phyloP scores from a whole-genome alignment of 2,329 filamentous ascomycete genomes.

The Colletotrichum limetticola region DNA sequence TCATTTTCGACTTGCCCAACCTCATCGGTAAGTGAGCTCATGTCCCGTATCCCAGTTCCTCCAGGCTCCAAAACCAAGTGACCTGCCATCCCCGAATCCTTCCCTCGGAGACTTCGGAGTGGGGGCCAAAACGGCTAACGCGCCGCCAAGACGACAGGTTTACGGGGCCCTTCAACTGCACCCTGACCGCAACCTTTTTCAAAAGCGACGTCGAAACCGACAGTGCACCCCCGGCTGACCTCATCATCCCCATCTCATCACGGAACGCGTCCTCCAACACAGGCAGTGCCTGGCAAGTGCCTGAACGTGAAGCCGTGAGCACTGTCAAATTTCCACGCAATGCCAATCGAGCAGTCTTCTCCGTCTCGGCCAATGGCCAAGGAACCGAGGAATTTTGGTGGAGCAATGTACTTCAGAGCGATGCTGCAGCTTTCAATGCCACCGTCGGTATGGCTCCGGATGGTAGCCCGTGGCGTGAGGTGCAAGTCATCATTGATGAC shows the following conservation, averaged over 20 bases:
- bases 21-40: constrained; percentile 57
- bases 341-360: constrained; percentile 75
- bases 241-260: constrained; percentile 75
- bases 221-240: constrained; percentile 63
- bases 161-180: constrained; percentile 79
- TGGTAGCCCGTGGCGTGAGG: constrained; percentile 79
- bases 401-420: constrained; percentile 76
- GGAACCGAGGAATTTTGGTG: constrained; percentile 87
- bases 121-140: constrained; percentile 33
- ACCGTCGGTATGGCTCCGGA: constrained; percentile 70
- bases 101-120: constrained; percentile 16
- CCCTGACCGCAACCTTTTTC: constrained; percentile 79
- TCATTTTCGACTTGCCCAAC: constrained; percentile 86
- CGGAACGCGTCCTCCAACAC: constrained; percentile 58
- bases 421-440: constrained; percentile 67
- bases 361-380: constrained; percentile 83
- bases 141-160: constrained; percentile 64
- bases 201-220: constrained; percentile 53
- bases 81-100: not conserved
- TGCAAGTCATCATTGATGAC: constrained; percentile 81
- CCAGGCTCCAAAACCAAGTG: not conserved
- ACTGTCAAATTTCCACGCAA: constrained; percentile 73
- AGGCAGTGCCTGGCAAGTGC: constrained; percentile 76
- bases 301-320: constrained; percentile 69
- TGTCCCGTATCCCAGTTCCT: not conserved